phyloP scores from a whole-genome alignment of 2,329 filamentous ascomycete species.

The Fusarium ramigenum region DNA sequence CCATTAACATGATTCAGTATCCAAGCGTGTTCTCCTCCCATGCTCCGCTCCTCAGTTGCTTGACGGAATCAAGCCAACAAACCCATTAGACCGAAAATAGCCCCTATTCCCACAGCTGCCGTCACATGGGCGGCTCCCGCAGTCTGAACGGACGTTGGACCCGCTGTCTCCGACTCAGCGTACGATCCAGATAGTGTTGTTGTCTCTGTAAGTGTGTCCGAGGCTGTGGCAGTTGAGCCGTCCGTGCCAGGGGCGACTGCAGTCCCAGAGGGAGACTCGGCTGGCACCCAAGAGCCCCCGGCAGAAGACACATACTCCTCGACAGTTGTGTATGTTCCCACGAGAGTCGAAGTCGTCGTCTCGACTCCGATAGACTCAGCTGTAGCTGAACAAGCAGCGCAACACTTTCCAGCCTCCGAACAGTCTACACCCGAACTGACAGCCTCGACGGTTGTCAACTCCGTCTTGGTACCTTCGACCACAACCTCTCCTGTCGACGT shows the following conservation, averaged over 20 bases:
- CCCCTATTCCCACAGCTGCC: constrained; percentile 37
- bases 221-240: not conserved
- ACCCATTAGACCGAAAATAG: constrained; percentile 37
- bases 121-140: constrained; percentile 35
- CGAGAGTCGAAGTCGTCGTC: constrained; percentile 1
- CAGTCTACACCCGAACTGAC: constrained; percentile 33
- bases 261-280: constrained; percentile 3
- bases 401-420: constrained; percentile 25
- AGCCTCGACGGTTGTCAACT: constrained; percentile 32
- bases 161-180: constrained; percentile 13
- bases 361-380: not conserved
- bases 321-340: constrained; percentile 13
- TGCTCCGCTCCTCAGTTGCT: not conserved
- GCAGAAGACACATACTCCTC: constrained; percentile 24
- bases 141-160: constrained; percentile 31
- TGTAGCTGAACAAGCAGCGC: constrained; percentile 23
- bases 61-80: constrained; percentile 32
- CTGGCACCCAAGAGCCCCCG: constrained; percentile 16
- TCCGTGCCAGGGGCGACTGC: not conserved
- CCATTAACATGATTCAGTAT: constrained; percentile 18
- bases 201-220: constrained; percentile 1
- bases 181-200: not conserved
- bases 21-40: not conserved
- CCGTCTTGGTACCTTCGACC: constrained; percentile 31
- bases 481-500: constrained; percentile 37